Percentiles rank a stretch among this genome's conserved stretches.
Conservation (phyloP, 257 asterid genomes). For the Striga asiatica region DNA sequence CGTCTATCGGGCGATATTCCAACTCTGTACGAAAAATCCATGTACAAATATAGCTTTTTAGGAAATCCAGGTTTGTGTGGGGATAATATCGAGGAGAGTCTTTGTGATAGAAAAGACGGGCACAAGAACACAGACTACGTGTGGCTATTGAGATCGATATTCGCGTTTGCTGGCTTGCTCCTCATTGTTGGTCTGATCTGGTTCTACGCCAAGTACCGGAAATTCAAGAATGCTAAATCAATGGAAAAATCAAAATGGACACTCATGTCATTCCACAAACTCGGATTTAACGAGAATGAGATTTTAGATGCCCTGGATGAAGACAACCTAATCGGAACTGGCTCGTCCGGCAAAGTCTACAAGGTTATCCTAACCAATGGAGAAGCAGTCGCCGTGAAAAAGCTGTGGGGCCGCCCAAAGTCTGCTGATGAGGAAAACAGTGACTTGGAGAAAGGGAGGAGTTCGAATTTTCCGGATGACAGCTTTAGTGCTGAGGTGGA, state of each 20-base stretch:
- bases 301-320: conserved; percentile 73
- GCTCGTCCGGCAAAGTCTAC: conserved; percentile 86
- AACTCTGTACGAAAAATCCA: conserved; percentile 44
- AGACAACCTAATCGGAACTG: conserved; percentile 83
- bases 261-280: conserved; percentile 79
- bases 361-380: conserved; percentile 73
- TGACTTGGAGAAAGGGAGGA: conserved; percentile 46
- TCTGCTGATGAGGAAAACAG: conserved; percentile 23
- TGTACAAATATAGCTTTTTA: conserved; percentile 55
- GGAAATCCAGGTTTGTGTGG: conserved; percentile 73
- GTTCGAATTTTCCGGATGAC: conserved; percentile 25
- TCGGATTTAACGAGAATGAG: conserved; percentile 73
- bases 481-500: conserved; percentile 84
- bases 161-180: conserved; percentile 42
- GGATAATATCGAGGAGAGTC: conserved; percentile 54
- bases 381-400: conserved; percentile 78
- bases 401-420: conserved; percentile 66
- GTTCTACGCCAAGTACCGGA: conserved; percentile 56
- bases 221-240: conserved; percentile 28
- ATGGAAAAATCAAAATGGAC: conserved; percentile 81
- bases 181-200: conserved; percentile 43
- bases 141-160: conserved; percentile 50
- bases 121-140: conserved; percentile 29
- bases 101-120: conserved; percentile 38
- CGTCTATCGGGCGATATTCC: conserved; percentile 64